Base-by-base conservation (phyloP, 2,329 filamentous ascomycete species). In the Geoglossum cookeanum region DNA sequence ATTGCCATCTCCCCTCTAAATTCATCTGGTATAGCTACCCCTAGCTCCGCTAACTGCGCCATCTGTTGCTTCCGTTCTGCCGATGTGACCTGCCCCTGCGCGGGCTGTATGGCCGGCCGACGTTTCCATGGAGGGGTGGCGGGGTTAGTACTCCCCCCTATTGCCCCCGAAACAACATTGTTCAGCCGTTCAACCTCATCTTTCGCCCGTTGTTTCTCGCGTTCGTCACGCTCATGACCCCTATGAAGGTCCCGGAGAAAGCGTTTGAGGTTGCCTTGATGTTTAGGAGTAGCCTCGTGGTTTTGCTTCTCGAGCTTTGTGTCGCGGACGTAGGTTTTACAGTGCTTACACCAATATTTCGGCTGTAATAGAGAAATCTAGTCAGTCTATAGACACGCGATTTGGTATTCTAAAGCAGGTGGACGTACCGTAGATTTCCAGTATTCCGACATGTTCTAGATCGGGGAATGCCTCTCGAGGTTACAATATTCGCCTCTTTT, bases 281-380 rank as follows among this genome's bases (percentile, higher is more conserved):
- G 90, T 68, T 84, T 88, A 13, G 74, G 83, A 0, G 87, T 94
- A 30, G 85, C 80, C 70, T 96, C 90, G 71, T 96, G 90, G 70
- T 96, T 91, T 62, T 82, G 78, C 64, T 84, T 85, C 69, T 95
- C 90, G 69, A 96, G 81, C 63, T 87, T 83, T 27, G 90, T 96
- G 74, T 98, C 92, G 71, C 87, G 86, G 55, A 98, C 86, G 70
- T 83, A 97, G 67, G 79, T 80, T 67, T 81, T 80, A 78, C 92
- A 98, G 75, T 95, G 87, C 70, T 97, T 97, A 79, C 92, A 98
- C 89, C 90, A 97, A 73, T 94, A 94, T 68, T 85, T 91, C 4
- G 90, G 90, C 69, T 82, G 58, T 54, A 9, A 27, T n/a, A 27
- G 7, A 35, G 27, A 22, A 33, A 48, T 27, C 3, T 30, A 13